Evolutionary conservation across 345 rosid species (phyloP), one percentile per base, ranked within the genome.

Genomic region (Fremontodendron californicum): DNA sequence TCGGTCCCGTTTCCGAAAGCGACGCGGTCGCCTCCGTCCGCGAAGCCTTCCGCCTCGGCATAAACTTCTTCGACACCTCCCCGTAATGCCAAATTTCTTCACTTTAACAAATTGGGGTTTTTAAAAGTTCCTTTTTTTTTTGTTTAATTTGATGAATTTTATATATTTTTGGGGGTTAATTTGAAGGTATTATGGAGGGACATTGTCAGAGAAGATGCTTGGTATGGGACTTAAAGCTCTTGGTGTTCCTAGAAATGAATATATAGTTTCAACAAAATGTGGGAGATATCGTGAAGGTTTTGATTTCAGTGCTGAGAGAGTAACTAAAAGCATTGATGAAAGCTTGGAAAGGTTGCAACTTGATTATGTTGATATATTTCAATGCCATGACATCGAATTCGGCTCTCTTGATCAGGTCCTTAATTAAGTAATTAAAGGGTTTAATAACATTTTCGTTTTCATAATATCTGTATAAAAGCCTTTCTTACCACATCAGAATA

Each of bases 11-110:
- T 76, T 83, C 93, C 35, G 98, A 96, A 67, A 83, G 77, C 13
- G 97, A 92, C 35, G 99, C 97, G 71, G 27, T 93, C 83, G 89
- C 92, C 86, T 75, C 97, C 78, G 97, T 93, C 43, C 86, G 89
- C 69, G 86, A 87, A 57, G 97, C 99, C 74, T 92, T 93, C 81
- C 89, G 87, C 51, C 88, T 86, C 39, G 95, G 97, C 78, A 93
- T 93, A 82, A 96, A 96, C 86, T 96, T 96, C 90, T 96, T 93
- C 83, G 97, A 96, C 81, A 96, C 99, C 81, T 96, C 97, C 18
- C 99, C 99, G 99, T 96, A 88, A 71, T 29, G 45, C 78, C 45
- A 42, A n/a, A 57, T 66, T 42, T 27, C 2, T 58, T 25, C 21
- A 75, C 60, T 71, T 51, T 31, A 31, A 31, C 29, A 19, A 71